Evolutionary conservation across 345 rosid species (phyloP), one percentile per base, ranked within the genome.

Genomic region (Hibiscus syriacus): DNA sequence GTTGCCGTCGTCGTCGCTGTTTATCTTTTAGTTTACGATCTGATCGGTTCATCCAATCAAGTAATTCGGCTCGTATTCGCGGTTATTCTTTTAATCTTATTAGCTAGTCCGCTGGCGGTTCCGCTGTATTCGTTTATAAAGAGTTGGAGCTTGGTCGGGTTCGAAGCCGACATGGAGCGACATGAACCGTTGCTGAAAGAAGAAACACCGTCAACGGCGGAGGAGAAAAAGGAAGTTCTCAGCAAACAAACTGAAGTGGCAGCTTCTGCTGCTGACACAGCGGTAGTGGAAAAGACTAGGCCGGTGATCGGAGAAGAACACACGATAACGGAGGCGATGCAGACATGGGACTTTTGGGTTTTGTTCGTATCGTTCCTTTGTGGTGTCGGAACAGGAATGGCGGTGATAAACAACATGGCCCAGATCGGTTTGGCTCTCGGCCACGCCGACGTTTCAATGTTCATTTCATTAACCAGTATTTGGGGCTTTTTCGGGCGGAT

Each of bases 401-500:
- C 97, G 0, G 92, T 90, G 49, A 84, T 84, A 90, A 91, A 94
- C 74, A 94, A 94, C 52, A 83, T 87, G 95, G 97, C 92, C 6
- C 99, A 94, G 76, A 94, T 94, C 4, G 99, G 99, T 0, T 66
- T 80, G 71, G 87, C 99, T 0, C 90, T 94, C 67, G 99, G 99
- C 36, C 87, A 94, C 80, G 76, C 75, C 19, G 89, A 94, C 38
- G 97, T 91, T 19, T 89, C 99, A 0, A 82, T 91, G 0, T 94
- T 94, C 64, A 86, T 94, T 17, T 91, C 99, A 0, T 68, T 94
- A 61, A 86, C 82, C 0, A 94, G 99, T 46, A 89, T 94, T 41
- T 91, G 92, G 91, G 97, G 97, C 0, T 91, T 94, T 73, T 94
- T 94, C 19, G 99, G 99, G 0, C 78, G 99, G 29, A 91, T 94